Percentiles rank a stretch among this genome's conserved stretches.
phyloP scores from a whole-genome alignment of 495 filamentous ascomycete species.

The Halenospora varia region DNA sequence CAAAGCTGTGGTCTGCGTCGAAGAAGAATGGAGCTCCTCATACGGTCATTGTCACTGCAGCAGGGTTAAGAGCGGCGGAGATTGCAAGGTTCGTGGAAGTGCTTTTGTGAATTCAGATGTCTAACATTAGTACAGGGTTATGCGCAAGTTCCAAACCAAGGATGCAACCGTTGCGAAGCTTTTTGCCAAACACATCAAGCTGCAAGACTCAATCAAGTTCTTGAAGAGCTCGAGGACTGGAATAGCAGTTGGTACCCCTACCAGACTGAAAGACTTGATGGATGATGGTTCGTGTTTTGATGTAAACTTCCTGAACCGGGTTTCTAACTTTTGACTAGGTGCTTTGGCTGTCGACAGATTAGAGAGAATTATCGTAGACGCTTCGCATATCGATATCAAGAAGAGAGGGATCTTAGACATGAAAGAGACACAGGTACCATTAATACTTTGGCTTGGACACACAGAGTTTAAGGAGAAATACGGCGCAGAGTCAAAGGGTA shows the following conservation, averaged over 20 bases:
- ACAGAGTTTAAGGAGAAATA: slow-evolving; percentile 68
- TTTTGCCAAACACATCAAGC: slow-evolving; percentile 97
- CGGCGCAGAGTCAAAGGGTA: slow-evolving; percentile 38
- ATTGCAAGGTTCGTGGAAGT: slow-evolving; percentile 52
- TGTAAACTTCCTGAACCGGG: background rate
- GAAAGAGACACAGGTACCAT: slow-evolving; percentile 77
- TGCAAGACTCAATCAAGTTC: slow-evolving; percentile 78
- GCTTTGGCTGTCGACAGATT: slow-evolving; percentile 64
- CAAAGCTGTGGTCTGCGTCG: slow-evolving; percentile 55
- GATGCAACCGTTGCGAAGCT: slow-evolving; percentile 77
- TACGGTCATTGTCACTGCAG: slow-evolving; percentile 74
- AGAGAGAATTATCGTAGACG: slow-evolving; percentile 80
- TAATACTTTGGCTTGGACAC: slow-evolving; percentile 63
- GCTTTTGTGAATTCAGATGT: background rate
- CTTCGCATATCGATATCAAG: slow-evolving; percentile 87
- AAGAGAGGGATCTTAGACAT: slow-evolving; percentile 90
- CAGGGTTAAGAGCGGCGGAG: slow-evolving; percentile 80
- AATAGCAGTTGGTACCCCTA: slow-evolving; percentile 86
- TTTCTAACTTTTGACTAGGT: slow-evolving; percentile 34
- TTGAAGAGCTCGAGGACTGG: slow-evolving; percentile 67
- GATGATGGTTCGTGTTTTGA: slow-evolving; percentile 57
- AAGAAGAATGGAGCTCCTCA: slow-evolving; percentile 75
- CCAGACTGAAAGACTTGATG: slow-evolving; percentile 74
- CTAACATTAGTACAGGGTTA: slow-evolving; percentile 43
- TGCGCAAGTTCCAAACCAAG: slow-evolving; percentile 76